phyloP scores from a whole-genome alignment of 2,329 filamentous ascomycete genomes.

The Pseudocercospora macadamiae region DNA sequence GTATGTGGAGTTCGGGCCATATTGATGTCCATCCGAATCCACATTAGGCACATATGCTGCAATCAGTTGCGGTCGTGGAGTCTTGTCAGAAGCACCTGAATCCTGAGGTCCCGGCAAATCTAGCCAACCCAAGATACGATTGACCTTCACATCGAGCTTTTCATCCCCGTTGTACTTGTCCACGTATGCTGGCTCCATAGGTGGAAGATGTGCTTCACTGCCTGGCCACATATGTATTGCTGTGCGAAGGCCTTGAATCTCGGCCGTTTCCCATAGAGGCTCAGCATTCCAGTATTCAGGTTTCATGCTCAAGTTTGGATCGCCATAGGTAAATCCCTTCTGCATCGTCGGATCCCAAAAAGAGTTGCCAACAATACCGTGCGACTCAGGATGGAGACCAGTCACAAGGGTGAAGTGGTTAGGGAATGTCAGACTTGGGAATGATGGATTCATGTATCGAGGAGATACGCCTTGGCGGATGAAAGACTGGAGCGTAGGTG shows the following conservation, averaged over 20 bases:
- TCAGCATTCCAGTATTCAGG: slow-evolving; percentile 95
- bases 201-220: slow-evolving; percentile 80
- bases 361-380: slow-evolving; percentile 89
- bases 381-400: slow-evolving; percentile 86
- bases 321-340: slow-evolving; percentile 86
- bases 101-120: slow-evolving; percentile 76
- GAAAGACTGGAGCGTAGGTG: slow-evolving; percentile 78
- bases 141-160: slow-evolving; percentile 72
- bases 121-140: slow-evolving; percentile 77
- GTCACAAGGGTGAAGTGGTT: slow-evolving; percentile 93
- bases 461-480: slow-evolving; percentile 84
- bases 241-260: slow-evolving; percentile 74
- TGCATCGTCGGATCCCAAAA: slow-evolving; percentile 84
- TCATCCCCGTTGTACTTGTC: slow-evolving; percentile 85
- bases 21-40: slow-evolving; percentile 82
- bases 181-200: slow-evolving; percentile 75
- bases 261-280: slow-evolving; percentile 91
- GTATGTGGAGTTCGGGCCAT: slow-evolving; percentile 93
- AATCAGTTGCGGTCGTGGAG: slow-evolving; percentile 82
- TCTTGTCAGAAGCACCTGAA: slow-evolving; percentile 42
- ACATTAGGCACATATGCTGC: slow-evolving; percentile 94
- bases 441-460: slow-evolving; percentile 89
- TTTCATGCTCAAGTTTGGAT: slow-evolving; percentile 73
- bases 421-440: slow-evolving; percentile 94
- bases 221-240: slow-evolving; percentile 99